A percentile compares a stretch with the other conserved stretches of the same genome.
These are phyloP conservation scores for Penicillium decumbens DNA, from an alignment of 2,329 filamentous ascomycete genomes.

Conservation along the genomic window DNA sequence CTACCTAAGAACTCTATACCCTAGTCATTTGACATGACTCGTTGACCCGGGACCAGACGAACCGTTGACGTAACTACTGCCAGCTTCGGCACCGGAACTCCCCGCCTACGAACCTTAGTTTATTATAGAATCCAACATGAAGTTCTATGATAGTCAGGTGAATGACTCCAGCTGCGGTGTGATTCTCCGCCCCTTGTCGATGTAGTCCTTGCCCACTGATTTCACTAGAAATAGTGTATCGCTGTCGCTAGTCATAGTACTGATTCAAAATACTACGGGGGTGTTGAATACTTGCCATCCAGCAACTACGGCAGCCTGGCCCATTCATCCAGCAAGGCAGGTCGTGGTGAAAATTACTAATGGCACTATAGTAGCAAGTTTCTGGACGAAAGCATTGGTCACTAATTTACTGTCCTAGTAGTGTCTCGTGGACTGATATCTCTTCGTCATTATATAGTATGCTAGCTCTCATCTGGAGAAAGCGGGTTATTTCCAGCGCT, in stretches of 20 bases:
- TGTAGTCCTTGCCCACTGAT: background rate
- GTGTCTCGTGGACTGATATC: too few relatives aligned
- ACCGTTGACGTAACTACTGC: background rate
- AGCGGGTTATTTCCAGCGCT: too few relatives aligned
- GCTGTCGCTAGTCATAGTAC: background rate
- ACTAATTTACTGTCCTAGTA: too few relatives aligned
- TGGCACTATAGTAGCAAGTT: too few relatives aligned
- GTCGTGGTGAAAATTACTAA: too few relatives aligned
- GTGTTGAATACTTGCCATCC: too few relatives aligned
- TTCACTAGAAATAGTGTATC: background rate
- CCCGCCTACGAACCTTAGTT: background rate
- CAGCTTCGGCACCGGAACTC: background rate
- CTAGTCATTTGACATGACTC: background rate
- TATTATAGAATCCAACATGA: background rate
- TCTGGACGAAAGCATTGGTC: too few relatives aligned
- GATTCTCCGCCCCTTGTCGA: background rate
- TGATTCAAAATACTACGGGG: background rate
- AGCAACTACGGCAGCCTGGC: too few relatives aligned
- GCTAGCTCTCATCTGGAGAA: too few relatives aligned
- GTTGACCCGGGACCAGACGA: background rate
- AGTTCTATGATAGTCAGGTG: background rate
- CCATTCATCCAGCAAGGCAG: too few relatives aligned
- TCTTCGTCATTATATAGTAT: too few relatives aligned
- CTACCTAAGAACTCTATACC: too few relatives aligned
- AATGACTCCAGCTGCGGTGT: background rate